Conservation (phyloP, 1,139 yeast genomes). For the Pichia inconspicua region DNA sequence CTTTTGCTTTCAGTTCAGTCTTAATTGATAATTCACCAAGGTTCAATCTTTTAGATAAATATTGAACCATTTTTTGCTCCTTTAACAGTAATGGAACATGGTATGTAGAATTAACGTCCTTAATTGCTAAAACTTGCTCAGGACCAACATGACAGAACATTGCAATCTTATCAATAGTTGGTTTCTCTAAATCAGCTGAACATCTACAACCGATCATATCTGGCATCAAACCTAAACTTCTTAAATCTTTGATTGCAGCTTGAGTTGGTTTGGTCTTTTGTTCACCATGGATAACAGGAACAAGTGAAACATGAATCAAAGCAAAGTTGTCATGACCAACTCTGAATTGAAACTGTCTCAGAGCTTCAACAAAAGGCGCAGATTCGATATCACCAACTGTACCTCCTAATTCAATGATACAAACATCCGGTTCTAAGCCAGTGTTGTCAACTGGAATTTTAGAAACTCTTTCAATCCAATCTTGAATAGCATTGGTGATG, state of each 20-base stretch:
- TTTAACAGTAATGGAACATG: slow-evolving; percentile 89
- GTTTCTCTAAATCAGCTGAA: slow-evolving; percentile 67
- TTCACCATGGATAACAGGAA: slow-evolving; percentile 96
- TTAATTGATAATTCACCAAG: slow-evolving; percentile 47
- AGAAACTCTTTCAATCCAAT: slow-evolving; percentile 94
- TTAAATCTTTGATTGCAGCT: slow-evolving; percentile 94
- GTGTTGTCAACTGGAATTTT: slow-evolving; percentile 87
- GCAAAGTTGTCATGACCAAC: slow-evolving; percentile 94
- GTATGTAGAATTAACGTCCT: slow-evolving; percentile 93
- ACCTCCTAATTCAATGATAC: slow-evolving; percentile 97
- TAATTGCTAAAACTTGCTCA: slow-evolving; percentile 93
- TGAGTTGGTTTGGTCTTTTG: slow-evolving; percentile 99
- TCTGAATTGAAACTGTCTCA: slow-evolving; percentile 96
- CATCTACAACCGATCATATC: slow-evolving; percentile 99
- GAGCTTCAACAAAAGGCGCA: slow-evolving; percentile 97
- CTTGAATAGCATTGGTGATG: slow-evolving; percentile 93
- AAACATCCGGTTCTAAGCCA: slow-evolving; percentile 83
- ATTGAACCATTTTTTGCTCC: slow-evolving; percentile 79
- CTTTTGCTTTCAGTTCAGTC: slow-evolving; percentile 50
- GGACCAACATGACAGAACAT: slow-evolving; percentile 99
- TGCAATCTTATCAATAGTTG: slow-evolving; percentile 89
- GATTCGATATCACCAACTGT: slow-evolving; percentile 99
- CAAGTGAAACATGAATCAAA: slow-evolving; percentile 90
- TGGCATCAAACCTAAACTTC: slow-evolving; percentile 90
- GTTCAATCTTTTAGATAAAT: slow-evolving; percentile 59